Evolutionary conservation across 257 asterid species (phyloP).

Genomic region (Solanum stenotomum): DNA sequence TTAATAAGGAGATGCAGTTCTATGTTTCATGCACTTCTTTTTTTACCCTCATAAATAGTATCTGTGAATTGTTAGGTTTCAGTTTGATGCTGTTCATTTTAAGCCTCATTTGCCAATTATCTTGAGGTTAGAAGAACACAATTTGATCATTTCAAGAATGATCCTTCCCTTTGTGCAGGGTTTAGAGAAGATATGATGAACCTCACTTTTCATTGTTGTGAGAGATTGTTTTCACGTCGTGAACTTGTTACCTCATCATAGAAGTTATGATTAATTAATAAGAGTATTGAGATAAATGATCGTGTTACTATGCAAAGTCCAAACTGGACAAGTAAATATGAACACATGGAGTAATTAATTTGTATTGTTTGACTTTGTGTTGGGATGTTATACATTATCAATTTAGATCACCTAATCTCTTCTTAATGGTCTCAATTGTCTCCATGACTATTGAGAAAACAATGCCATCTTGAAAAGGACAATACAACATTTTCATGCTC

Average conservation of each 20-base stretch:
- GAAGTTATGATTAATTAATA: too few relatives aligned
- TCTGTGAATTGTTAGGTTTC: neutral
- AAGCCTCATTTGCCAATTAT: neutral
- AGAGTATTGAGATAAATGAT: neutral
- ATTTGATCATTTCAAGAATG: too few relatives aligned
- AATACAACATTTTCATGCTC: neutral
- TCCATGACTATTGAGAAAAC: neutral
- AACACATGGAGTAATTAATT: neutral
- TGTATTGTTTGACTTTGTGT: neutral
- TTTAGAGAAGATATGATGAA: neutral
- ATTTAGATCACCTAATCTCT: slow-evolving; percentile 1
- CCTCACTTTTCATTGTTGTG: neutral
- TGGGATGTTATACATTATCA: neutral
- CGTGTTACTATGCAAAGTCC: neutral
- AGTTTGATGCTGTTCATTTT: neutral
- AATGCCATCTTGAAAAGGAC: neutral
- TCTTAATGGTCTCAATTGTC: neutral
- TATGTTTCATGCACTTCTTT: neutral
- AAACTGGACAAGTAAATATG: neutral
- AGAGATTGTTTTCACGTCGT: neutral
- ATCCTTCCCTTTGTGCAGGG: neutral
- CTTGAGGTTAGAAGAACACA: neutral
- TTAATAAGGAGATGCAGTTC: neutral
- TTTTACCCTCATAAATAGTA: neutral
- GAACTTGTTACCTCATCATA: neutral